These are phyloP conservation scores for Populus tremula DNA, from an alignment of 345 rosid genomes.

Conservation along the genomic window DNA sequence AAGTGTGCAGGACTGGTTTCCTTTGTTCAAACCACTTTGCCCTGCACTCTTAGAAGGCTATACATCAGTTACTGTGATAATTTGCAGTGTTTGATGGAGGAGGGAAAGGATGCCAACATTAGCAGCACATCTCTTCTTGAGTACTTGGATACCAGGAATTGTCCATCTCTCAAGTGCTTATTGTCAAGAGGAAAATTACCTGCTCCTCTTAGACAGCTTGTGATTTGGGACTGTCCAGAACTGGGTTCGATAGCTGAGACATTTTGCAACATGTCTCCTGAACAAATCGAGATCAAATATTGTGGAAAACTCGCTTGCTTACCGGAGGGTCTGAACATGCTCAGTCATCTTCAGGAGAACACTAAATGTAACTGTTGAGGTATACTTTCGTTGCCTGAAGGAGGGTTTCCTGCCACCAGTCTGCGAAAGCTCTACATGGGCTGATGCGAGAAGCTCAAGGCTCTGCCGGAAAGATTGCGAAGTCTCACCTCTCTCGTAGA, in stretches of 20 bases:
- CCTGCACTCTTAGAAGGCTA: background rate
- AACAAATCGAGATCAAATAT: background rate
- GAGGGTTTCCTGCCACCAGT: background rate
- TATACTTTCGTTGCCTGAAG: background rate
- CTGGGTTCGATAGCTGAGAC: background rate
- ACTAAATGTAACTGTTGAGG: background rate
- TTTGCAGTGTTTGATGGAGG: background rate
- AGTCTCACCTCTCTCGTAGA: conserved; percentile 6
- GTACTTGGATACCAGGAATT: background rate
- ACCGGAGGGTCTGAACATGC: background rate
- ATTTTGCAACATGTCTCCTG: background rate
- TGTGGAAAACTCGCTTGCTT: background rate
- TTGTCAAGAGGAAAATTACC: conserved; percentile 9
- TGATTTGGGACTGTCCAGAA: background rate
- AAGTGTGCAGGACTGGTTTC: conserved; percentile 7
- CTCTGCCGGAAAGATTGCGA: background rate
- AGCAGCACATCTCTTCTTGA: background rate
- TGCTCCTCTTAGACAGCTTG: background rate
- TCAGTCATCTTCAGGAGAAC: background rate
- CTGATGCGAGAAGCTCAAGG: background rate
- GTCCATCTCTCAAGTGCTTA: background rate
- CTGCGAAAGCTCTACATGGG: background rate
- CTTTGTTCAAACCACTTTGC: background rate
- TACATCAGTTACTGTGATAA: background rate
- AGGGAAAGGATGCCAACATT: background rate